phyloP scores from a whole-genome alignment of 2,329 filamentous ascomycete species.

The Hymenoscyphus occultus region DNA sequence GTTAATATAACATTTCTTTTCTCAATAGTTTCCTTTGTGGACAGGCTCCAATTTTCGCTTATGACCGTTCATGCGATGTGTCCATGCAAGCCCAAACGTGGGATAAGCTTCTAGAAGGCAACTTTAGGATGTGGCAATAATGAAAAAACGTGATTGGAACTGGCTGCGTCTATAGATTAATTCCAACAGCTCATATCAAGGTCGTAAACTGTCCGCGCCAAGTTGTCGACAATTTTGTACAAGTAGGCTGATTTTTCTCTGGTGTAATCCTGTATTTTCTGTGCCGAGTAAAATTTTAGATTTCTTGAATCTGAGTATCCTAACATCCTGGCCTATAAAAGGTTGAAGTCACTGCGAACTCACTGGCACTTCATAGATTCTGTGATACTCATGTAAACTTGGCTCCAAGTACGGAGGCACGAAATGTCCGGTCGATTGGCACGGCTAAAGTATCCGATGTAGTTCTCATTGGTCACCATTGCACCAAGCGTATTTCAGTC shows the following conservation, averaged over 20 bases:
- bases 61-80: not conserved
- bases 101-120: slow-evolving; percentile 1
- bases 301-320: no score
- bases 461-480: slow-evolving; percentile 1
- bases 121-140: not conserved
- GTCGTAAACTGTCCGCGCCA: no score
- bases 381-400: not conserved
- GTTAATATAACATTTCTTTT: not conserved
- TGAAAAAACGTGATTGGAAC: not conserved
- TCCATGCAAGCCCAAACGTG: not conserved
- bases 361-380: no score
- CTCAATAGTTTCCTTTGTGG: not conserved
- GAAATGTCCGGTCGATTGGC: not conserved
- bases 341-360: no score
- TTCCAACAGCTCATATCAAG: not conserved
- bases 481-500: not conserved
- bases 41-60: not conserved
- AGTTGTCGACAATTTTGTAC: no score
- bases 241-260: no score
- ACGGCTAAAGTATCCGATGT: not conserved
- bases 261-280: no score
- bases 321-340: no score
- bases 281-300: no score
- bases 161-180: not conserved
- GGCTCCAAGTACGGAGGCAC: not conserved